Evolutionary conservation across 176 grass and related monocot genomes (phyloP), one percentile per base, ranked within the genome.

Genomic region (Themeda triandra): DNA sequence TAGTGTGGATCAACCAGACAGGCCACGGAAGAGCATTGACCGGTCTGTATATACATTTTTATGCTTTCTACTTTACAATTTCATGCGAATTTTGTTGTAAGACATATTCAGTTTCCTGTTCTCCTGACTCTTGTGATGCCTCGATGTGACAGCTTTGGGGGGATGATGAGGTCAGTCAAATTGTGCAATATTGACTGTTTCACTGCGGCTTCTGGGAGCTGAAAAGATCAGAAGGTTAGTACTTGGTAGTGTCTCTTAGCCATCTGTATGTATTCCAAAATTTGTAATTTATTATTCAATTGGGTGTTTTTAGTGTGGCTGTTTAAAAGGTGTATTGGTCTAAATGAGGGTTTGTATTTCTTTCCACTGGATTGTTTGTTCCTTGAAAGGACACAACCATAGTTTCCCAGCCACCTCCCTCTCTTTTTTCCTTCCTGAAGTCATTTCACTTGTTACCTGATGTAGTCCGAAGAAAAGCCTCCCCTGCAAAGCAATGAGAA

Each of bases 121-220:
- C 63, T 63, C 27, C 86, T 87, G 28, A 92, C 69, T 54, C 69
- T 37, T 74, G 37, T 66, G 46, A 79, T 77, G 9, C 75, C 30
- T 77, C 72, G 48, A 42, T 75, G 33, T 85, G 54, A 77, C 81
- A 99, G 96, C 11, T 94, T 99, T 74, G 96, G 96, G 91, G 96
- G 89, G 75, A 96, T 99, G 93, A 94, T 99, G 88, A 96, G 88
- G 64, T 92, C 93, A 4, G 93, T 99, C 40, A 87, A 82, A 15
- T 86, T 95, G 44, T 98, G 96, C 84, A 96, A 96, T 75, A 96
- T 99, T 25, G 96, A 99, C 75, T 99, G 96, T 84, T 99, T 99
- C 86, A 96, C 67, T 73, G 80, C 59, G 14, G 82, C 91, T 85
- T 87, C 96, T 51, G 91, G 93, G 72, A 86, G 77, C 81, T 93